These are phyloP conservation scores for Gossypium ekmanianum DNA, from an alignment of 345 rosid genomes.

Conservation along the genomic window DNA sequence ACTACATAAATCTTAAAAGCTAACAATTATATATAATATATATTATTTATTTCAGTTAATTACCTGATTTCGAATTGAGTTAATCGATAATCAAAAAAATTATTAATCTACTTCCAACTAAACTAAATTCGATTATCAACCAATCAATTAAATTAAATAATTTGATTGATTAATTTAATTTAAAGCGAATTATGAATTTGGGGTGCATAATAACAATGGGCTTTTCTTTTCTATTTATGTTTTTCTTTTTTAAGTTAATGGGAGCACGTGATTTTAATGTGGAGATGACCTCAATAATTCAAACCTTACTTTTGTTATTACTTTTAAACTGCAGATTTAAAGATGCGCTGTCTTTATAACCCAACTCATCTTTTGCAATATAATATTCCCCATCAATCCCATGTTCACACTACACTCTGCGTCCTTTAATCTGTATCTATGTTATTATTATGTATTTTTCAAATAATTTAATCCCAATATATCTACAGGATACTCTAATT, in stretches of 20 bases:
- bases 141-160: too few relatives aligned
- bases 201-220: not conserved
- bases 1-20: too few relatives aligned
- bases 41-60: too few relatives aligned
- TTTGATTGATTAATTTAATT: too few relatives aligned
- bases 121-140: accelerated
- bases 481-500: too few relatives aligned
- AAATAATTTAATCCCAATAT: too few relatives aligned
- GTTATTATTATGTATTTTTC: too few relatives aligned
- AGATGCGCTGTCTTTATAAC: not conserved
- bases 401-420: not conserved
- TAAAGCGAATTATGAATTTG: too few relatives aligned
- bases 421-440: too few relatives aligned
- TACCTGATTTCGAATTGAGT: accelerated
- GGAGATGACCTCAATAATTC: not conserved
- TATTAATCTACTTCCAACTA: accelerated
- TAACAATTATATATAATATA: too few relatives aligned
- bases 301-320: not conserved
- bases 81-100: too few relatives aligned
- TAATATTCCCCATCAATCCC: not conserved
- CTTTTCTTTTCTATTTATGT: too few relatives aligned
- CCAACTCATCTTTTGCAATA: not conserved
- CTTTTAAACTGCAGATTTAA: not conserved
- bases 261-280: slow-evolving; percentile 7
- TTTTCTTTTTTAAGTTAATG: not conserved